Evolutionary conservation across 345 rosid species (phyloP).

Genomic region (Streptanthus diversifolius): DNA sequence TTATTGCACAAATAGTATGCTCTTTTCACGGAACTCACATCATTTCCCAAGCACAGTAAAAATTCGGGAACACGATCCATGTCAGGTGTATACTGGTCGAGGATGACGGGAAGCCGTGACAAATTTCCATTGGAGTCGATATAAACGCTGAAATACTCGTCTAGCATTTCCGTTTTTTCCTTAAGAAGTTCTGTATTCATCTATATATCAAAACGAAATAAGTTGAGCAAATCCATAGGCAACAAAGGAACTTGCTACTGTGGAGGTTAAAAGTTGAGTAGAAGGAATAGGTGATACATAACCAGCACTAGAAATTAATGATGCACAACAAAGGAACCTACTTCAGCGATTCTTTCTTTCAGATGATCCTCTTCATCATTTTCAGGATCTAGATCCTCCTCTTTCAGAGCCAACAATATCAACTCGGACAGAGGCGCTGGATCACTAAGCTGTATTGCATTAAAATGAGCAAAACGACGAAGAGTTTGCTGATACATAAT

Average conservation of each 20-base stretch:
- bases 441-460: slow-evolving; percentile 79
- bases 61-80: slow-evolving; percentile 97
- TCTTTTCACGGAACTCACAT: slow-evolving; percentile 50
- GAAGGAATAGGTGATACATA: not conserved
- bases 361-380: slow-evolving; percentile 60
- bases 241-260: slow-evolving; percentile 1
- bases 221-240: slow-evolving; percentile 7
- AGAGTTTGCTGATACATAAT: slow-evolving; percentile 95
- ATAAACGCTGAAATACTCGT: slow-evolving; percentile 74
- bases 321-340: slow-evolving; percentile 35
- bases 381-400: slow-evolving; percentile 71
- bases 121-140: slow-evolving; percentile 64
- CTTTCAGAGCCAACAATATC: slow-evolving; percentile 79
- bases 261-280: not conserved
- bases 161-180: slow-evolving; percentile 72
- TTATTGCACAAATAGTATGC: not conserved
- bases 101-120: slow-evolving; percentile 84
- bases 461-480: slow-evolving; percentile 82
- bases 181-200: slow-evolving; percentile 80
- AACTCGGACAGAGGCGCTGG: slow-evolving; percentile 72
- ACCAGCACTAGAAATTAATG: not conserved
- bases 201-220: slow-evolving; percentile 34
- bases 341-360: slow-evolving; percentile 83
- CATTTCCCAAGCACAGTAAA: slow-evolving; percentile 85
- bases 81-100: slow-evolving; percentile 91